Percentiles rank a stretch among this genome's conserved stretches.
Evolutionary conservation across 495 filamentous ascomycete genomes (phyloP).

Genomic region (Penicillium silybi): DNA sequence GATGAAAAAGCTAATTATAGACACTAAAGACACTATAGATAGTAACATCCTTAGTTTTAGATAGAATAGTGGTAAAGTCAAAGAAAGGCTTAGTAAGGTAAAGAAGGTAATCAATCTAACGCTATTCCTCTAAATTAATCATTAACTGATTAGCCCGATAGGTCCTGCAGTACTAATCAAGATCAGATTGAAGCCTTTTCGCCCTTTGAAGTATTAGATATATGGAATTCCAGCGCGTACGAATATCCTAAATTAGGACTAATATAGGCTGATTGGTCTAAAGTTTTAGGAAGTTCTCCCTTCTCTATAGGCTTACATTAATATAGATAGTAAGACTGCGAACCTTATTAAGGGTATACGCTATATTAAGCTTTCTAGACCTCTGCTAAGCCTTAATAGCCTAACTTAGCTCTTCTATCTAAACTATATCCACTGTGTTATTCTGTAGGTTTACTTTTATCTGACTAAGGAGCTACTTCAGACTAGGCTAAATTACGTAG

Average conservation of each 20-base stretch:
- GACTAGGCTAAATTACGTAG: background rate
- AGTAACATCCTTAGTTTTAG: conserved; percentile 17
- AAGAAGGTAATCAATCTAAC: conserved; percentile 20
- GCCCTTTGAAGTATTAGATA: background rate
- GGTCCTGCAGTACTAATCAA: conserved; percentile 3
- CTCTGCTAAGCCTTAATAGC: no score
- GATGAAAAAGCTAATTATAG: conserved; percentile 15
- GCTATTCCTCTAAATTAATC: conserved; percentile 11
- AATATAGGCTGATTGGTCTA: no score
- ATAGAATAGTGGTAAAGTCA: no score
- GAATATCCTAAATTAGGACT: conserved; percentile 1
- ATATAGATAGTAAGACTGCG: no score
- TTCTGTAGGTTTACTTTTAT: no score
- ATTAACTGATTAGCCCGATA: background rate
- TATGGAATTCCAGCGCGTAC: background rate
- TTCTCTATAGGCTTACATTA: no score
- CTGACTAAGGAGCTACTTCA: background rate
- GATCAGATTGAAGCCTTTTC: background rate
- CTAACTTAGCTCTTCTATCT: no score
- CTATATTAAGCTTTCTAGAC: no score
- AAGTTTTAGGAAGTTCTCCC: no score
- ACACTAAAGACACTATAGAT: conserved; percentile 14
- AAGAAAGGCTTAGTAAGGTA: conserved; percentile 11
- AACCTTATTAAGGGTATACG: no score
- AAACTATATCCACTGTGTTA: no score